Conservation (phyloP, 768 basidiomycete genomes). For the Pisolithus sp. region DNA sequence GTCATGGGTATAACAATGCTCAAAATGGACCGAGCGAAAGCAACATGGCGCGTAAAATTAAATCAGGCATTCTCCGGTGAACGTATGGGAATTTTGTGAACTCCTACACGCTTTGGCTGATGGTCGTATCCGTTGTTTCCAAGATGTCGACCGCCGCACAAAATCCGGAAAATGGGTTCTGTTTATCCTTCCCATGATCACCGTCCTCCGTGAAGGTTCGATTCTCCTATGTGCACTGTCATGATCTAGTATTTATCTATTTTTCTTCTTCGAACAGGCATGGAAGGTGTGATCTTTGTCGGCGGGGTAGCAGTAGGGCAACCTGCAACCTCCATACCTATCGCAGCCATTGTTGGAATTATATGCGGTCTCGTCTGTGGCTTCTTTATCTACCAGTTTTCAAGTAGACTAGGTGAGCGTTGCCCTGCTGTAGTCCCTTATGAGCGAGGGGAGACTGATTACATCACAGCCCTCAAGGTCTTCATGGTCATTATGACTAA, state of each 20-base stretch:
- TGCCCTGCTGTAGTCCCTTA: background rate
- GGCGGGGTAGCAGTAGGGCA: slow-evolving; percentile 88
- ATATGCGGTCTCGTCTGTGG: slow-evolving; percentile 71
- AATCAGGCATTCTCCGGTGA: slow-evolving; percentile 64
- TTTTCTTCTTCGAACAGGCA: slow-evolving; percentile 32
- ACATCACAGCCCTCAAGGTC: slow-evolving; percentile 54
- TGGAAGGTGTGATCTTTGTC: slow-evolving; percentile 92
- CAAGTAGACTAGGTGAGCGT: slow-evolving; percentile 38
- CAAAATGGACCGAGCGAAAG: slow-evolving; percentile 87
- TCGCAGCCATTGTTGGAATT: slow-evolving; percentile 83
- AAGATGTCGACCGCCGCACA: slow-evolving; percentile 43
- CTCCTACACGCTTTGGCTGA: background rate
- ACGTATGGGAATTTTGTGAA: slow-evolving; percentile 29
- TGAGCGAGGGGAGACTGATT: background rate
- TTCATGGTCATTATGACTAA: slow-evolving; percentile 93
- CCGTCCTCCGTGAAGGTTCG: slow-evolving; percentile 85
- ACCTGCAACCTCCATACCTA: slow-evolving; percentile 78
- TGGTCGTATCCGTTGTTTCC: background rate
- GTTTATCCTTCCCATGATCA: slow-evolving; percentile 85
- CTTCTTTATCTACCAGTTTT: slow-evolving; percentile 70
- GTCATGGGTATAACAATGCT: slow-evolving; percentile 93
- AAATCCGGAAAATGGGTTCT: slow-evolving; percentile 76
- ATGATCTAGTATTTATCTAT: background rate
- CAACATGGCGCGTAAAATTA: slow-evolving; percentile 93
- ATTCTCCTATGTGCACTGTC: background rate